phyloP scores from a whole-genome alignment of 805 yeast genomes.

The Candida cerambycidarum region DNA sequence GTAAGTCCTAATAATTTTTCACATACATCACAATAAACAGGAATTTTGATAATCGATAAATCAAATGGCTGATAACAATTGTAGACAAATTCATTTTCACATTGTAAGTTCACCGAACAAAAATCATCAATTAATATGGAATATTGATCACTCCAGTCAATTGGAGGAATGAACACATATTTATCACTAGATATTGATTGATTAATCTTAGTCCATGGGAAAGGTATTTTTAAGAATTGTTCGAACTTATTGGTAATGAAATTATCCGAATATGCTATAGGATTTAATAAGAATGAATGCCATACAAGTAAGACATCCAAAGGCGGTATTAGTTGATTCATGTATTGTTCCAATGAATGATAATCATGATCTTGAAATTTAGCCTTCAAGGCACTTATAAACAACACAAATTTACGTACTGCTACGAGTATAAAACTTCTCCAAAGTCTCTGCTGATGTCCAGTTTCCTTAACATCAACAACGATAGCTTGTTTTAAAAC shows the following conservation, averaged over 20 bases:
- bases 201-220: constrained; percentile 18
- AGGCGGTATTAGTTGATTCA: constrained; percentile 16
- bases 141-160: background rate
- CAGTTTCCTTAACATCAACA: background rate
- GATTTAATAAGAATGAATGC: constrained; percentile 23
- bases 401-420: constrained; percentile 21
- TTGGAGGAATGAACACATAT: constrained; percentile 11
- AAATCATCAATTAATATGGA: background rate
- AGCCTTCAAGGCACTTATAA: constrained; percentile 16
- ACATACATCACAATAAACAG: constrained; percentile 18
- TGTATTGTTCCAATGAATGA: background rate
- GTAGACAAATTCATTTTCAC: constrained; percentile 7
- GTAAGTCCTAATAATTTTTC: background rate
- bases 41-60: constrained; percentile 2
- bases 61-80: constrained; percentile 9
- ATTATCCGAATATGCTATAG: constrained; percentile 16
- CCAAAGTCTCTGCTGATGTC: constrained; percentile 16
- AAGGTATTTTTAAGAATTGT: constrained; percentile 14
- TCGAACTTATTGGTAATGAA: constrained; percentile 11
- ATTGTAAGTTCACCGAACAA: background rate
- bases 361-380: background rate
- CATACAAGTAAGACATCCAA: constrained; percentile 23
- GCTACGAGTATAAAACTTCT: constrained; percentile 23
- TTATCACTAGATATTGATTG: constrained; percentile 8
- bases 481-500: constrained; percentile 5